Conservation (phyloP, 768 basidiomycete species). For the Suillus subaureus region DNA sequence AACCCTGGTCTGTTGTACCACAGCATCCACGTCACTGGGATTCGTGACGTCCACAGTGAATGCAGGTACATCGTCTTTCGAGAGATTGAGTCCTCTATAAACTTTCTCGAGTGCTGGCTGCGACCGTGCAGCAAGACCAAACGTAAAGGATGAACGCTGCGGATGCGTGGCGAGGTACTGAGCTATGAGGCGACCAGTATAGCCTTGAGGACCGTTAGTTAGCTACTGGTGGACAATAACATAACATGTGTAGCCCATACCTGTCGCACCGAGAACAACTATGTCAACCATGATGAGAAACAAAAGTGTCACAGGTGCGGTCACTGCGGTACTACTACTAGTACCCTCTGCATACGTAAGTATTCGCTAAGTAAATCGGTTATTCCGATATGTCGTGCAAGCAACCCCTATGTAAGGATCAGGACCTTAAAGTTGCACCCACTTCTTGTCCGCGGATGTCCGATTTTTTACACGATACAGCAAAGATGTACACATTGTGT, state of each 20-base stretch:
- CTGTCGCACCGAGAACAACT: conserved; percentile 71
- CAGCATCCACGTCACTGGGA: conserved; percentile 51
- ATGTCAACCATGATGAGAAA: conserved; percentile 49
- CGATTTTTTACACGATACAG: neutral
- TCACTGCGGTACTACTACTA: too few species aligned
- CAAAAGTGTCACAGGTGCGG: neutral
- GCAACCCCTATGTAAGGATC: neutral
- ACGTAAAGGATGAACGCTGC: conserved; percentile 58
- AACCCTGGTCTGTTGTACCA: conserved; percentile 60
- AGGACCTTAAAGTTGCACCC: too few species aligned
- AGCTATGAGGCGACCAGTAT: conserved; percentile 69
- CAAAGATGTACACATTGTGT: neutral
- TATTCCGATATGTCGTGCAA: neutral
- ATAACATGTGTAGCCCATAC: conserved; percentile 28
- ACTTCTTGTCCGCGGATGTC: neutral
- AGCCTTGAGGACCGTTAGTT: conserved; percentile 41
- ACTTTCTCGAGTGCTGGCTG: conserved; percentile 57
- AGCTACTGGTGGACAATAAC: neutral
- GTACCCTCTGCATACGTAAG: neutral
- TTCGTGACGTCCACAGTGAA: conserved; percentile 65
- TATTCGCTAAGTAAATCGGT: neutral
- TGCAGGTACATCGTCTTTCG: conserved; percentile 44
- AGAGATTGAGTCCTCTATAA: conserved; percentile 42
- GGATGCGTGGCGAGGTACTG: conserved; percentile 69
- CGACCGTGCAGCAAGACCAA: conserved; percentile 74